Percentiles rank a stretch among this genome's conserved stretches.
Conservation (phyloP, 2,329 filamentous ascomycete species). For the Aspergillus thermomutatus region DNA sequence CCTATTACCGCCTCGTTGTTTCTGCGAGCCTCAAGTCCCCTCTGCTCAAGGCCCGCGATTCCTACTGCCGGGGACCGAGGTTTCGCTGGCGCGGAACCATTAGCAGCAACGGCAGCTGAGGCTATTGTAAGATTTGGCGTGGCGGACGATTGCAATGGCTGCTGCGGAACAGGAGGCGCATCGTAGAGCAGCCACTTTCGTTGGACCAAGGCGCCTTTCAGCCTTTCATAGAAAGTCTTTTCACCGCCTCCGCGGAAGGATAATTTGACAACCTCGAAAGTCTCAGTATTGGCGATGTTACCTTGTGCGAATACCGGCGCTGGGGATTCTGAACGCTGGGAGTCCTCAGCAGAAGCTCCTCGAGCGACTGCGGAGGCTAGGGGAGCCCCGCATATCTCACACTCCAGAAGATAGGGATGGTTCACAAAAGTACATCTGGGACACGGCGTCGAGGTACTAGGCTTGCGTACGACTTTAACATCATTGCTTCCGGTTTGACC, state of each 20-base stretch:
- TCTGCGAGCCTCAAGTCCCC: conserved; percentile 77
- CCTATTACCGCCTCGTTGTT: conserved; percentile 94
- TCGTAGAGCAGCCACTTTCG: conserved; percentile 92
- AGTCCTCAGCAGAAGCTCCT: conserved; percentile 27
- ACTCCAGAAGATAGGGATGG: conserved; percentile 78
- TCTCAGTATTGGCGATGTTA: conserved; percentile 53
- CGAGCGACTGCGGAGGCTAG: conserved; percentile 56
- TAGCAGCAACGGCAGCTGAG: conserved; percentile 18
- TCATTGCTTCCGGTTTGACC: conserved; percentile 5
- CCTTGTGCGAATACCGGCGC: conserved; percentile 61
- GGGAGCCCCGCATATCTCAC: conserved; percentile 86
- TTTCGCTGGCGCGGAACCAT: conserved; percentile 22
- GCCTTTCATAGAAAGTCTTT: conserved; percentile 81
- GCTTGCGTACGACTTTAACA: conserved; percentile 1
- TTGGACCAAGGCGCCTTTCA: conserved; percentile 85
- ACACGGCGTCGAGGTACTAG: conserved; percentile 49
- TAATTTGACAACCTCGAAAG: conserved; percentile 75
- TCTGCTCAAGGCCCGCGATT: conserved; percentile 86
- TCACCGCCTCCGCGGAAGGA: conserved; percentile 89
- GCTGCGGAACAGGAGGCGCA: conserved; percentile 80
- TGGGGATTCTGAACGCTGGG: conserved; percentile 66
- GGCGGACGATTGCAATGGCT: conserved; percentile 42
- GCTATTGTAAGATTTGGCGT: conserved; percentile 28
- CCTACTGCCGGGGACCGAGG: conserved; percentile 64
- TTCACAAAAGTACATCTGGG: conserved; percentile 92